Evolutionary conservation across 768 basidiomycete genomes (phyloP), one percentile per base, ranked within the genome.

Genomic region (Leccinum arenicola): DNA sequence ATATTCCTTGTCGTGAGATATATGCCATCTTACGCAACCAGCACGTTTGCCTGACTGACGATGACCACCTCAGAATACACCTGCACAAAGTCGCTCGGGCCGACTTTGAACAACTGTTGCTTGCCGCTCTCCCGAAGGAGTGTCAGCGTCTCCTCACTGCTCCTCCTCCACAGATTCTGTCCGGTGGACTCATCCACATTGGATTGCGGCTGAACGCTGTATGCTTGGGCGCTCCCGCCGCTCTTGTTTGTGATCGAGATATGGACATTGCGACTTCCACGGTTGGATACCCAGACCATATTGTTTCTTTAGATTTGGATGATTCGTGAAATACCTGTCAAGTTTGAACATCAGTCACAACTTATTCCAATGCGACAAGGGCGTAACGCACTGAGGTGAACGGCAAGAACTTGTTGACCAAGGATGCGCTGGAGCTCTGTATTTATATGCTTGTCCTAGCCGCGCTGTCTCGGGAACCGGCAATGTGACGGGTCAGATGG

Each of bases 241-340:
- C 23, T 57, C 19, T 29, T 23, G 45, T 59, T 66, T 5, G 64
- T 57, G 5, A 66, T 25, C 5, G 53, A 14, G 6, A 66, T 6
- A 15, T 50, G 1, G 23, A 64, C 50, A 12, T 19, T 7, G 11
- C 27, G 14, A 15, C 0, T 6, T 2, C 21, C n/a, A 17, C 56
- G 62, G 19, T 64, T 66, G n/a, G 64, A 62, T 3, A 66, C 52
- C 61, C 64, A 66, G 33, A 65, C 61, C 64, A 62, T 49, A 6
- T 25, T 49, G 45, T 21, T 14, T 3, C 38, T 40, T 40, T 17
- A 38, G 15, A 17, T 15, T 9, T 9, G 38, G 38, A 38, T 40
- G 3, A 40, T 40, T 9, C 7, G 17, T 8, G 38, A 40, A 8
- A 40, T n/a, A 17, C 17, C 38, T 40, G 17, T 17, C 38, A n/a